A percentile compares a stretch with the other conserved stretches of the same genome.
phyloP scores from a whole-genome alignment of 371 early-diverging fungal genomes.

The Actinomortierella ambigua region DNA sequence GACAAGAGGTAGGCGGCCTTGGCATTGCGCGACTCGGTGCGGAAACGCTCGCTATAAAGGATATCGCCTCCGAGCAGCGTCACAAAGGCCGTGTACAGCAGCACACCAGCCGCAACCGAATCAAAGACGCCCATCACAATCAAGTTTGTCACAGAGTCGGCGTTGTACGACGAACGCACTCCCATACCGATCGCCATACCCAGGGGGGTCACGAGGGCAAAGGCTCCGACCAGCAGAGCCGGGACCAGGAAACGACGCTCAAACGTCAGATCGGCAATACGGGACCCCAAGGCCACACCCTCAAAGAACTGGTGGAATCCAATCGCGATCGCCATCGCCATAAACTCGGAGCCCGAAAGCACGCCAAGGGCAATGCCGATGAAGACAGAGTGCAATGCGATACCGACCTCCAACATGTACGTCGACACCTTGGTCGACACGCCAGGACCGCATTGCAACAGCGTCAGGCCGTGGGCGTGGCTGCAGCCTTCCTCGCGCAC shows the following conservation, averaged over 20 bases:
- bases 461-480: constrained; percentile 28
- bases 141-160: constrained; percentile 57
- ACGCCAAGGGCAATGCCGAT: constrained; percentile 85
- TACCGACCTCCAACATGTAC: constrained; percentile 82
- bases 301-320: constrained; percentile 93
- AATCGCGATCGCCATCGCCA: constrained; percentile 77
- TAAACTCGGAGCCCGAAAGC: constrained; percentile 65
- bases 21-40: constrained; percentile 35
- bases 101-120: constrained; percentile 78
- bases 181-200: constrained; percentile 82
- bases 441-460: constrained; percentile 29
- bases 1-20: constrained; percentile 57
- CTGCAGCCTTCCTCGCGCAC: constrained; percentile 18
- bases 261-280: constrained; percentile 64
- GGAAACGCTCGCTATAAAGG: constrained; percentile 59
- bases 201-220: constrained; percentile 71
- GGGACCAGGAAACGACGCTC: constrained; percentile 35
- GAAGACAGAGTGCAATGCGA: constrained; percentile 86
- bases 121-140: constrained; percentile 78
- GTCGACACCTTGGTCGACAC: constrained; percentile 37
- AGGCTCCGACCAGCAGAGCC: constrained; percentile 48
- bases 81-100: constrained; percentile 79
- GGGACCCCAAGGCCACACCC: constrained; percentile 82
- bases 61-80: constrained; percentile 76
- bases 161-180: constrained; percentile 61